A percentile compares a stretch with the other conserved stretches of the same genome.
Conservation (phyloP, 2,329 filamentous ascomycete genomes). For the Pseudogymnoascus sp. region DNA sequence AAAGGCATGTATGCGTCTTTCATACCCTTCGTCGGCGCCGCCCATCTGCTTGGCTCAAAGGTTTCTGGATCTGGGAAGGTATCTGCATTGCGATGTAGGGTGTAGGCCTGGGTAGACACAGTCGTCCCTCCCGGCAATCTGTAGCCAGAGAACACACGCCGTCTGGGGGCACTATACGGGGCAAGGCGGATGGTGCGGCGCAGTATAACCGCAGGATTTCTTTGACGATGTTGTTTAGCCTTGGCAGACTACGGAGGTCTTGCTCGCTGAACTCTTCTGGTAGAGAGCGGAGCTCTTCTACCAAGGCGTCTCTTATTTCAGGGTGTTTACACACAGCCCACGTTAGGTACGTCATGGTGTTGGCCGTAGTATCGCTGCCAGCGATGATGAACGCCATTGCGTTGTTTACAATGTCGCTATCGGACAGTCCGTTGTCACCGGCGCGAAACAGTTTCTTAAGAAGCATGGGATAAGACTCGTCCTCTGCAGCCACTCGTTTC, state of each 20-base stretch:
- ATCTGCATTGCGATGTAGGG: constrained; percentile 29
- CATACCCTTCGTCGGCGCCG: constrained; percentile 29
- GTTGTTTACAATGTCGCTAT: background rate
- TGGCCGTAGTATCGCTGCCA: background rate
- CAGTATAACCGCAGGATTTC: constrained; percentile 30
- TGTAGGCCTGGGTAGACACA: constrained; percentile 30
- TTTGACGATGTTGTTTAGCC: constrained; percentile 27
- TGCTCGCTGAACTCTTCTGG: constrained; percentile 17
- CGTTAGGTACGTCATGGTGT: background rate
- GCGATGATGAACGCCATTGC: background rate
- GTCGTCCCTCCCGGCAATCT: constrained; percentile 27
- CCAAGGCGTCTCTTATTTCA: constrained; percentile 14
- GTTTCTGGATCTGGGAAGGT: constrained; percentile 30
- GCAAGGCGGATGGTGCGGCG: constrained; percentile 26
- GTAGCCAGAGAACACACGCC: constrained; percentile 26
- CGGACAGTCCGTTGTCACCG: background rate
- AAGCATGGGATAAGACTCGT: background rate
- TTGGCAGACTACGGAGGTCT: constrained; percentile 24
- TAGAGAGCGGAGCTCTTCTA: constrained; percentile 17
- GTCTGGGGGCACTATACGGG: constrained; percentile 22
- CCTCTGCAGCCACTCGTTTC: background rate
- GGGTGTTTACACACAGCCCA: constrained; percentile 9
- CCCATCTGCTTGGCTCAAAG: constrained; percentile 34
- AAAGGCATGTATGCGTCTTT: constrained; percentile 44
- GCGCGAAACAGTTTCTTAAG: background rate